These are phyloP conservation scores for Acaromyces ingoldii DNA, from an alignment of 1,284 basidiomycete genomes.

Conservation along the genomic window DNA sequence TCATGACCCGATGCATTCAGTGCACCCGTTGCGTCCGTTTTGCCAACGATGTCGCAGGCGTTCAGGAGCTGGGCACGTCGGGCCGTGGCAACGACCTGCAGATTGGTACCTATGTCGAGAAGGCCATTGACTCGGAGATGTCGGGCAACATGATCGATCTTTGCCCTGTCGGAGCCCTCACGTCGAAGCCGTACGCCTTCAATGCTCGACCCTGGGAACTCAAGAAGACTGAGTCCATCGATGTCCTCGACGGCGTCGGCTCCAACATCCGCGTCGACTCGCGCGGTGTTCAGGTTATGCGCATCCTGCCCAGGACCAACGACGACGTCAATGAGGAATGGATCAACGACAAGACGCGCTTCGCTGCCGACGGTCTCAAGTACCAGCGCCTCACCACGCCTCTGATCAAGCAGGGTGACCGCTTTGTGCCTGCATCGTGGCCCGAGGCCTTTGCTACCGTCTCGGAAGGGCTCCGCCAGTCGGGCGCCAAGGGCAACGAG, in stretches of 20 bases:
- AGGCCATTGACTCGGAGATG: constrained; percentile 94
- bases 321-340: constrained; percentile 99
- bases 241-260: constrained; percentile 96
- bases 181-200: constrained; percentile 96
- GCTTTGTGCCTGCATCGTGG: constrained; percentile 88
- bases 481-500: constrained; percentile 86
- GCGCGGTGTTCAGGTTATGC: constrained; percentile 92
- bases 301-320: constrained; percentile 90
- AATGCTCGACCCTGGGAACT: constrained; percentile 96
- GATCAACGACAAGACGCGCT: constrained; percentile 99
- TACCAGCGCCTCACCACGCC: constrained; percentile 94
- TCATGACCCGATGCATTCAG: constrained; percentile 99
- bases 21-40: constrained; percentile 99
- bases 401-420: constrained; percentile 82
- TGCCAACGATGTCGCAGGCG: constrained; percentile 97
- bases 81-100: constrained; percentile 98
- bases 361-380: constrained; percentile 88
- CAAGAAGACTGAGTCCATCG: constrained; percentile 94
- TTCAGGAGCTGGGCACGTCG: constrained; percentile 93
- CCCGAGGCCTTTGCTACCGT: constrained; percentile 80
- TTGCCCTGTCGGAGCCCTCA: constrained; percentile 90
- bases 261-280: constrained; percentile 97
- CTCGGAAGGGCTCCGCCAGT: constrained; percentile 68
- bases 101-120: constrained; percentile 97
- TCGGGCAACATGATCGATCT: constrained; percentile 96